phyloP scores from a whole-genome alignment of 805 yeast genomes.

The Phaffomyces thermotolerans region DNA sequence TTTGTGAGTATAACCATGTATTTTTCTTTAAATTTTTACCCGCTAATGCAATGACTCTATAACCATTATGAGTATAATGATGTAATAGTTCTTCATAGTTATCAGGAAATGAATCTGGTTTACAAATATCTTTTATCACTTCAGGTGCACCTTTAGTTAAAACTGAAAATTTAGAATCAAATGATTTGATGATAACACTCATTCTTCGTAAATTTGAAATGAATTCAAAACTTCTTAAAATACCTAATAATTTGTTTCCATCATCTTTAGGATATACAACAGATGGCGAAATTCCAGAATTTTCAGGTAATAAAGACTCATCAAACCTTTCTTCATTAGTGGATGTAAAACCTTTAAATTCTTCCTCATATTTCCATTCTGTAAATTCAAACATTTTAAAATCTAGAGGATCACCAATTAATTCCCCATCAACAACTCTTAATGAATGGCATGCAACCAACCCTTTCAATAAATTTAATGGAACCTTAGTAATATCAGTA shows the following conservation, averaged over 20 bases:
- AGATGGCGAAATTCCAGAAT: conserved; percentile 38
- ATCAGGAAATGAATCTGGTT: conserved; percentile 60
- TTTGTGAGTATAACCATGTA: conserved; percentile 44
- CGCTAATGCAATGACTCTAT: conserved; percentile 93
- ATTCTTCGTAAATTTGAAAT: conserved; percentile 79
- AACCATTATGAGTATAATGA: conserved; percentile 87
- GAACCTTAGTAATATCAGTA: conserved; percentile 18
- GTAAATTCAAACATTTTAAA: conserved; percentile 90
- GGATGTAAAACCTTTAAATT: conserved; percentile 36
- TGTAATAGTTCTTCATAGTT: conserved; percentile 70
- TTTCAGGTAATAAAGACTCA: conserved; percentile 34
- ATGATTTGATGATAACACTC: conserved; percentile 66
- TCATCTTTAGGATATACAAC: conserved; percentile 41
- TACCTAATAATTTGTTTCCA: conserved; percentile 34
- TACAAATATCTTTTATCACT: conserved; percentile 74
- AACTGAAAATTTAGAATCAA: conserved; percentile 35
- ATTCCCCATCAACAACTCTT: conserved; percentile 65
- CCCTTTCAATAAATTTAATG: conserved; percentile 29
- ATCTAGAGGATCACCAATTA: conserved; percentile 93
- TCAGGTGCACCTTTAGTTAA: conserved; percentile 98
- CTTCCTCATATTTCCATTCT: conserved; percentile 68
- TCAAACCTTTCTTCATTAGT: conserved; percentile 32
- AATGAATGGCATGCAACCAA: conserved; percentile 77
- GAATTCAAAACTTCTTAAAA: conserved; percentile 67
- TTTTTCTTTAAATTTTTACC: conserved; percentile 42